Conservation (phyloP, 768 basidiomycete genomes). For the Mycena kentingensis region DNA sequence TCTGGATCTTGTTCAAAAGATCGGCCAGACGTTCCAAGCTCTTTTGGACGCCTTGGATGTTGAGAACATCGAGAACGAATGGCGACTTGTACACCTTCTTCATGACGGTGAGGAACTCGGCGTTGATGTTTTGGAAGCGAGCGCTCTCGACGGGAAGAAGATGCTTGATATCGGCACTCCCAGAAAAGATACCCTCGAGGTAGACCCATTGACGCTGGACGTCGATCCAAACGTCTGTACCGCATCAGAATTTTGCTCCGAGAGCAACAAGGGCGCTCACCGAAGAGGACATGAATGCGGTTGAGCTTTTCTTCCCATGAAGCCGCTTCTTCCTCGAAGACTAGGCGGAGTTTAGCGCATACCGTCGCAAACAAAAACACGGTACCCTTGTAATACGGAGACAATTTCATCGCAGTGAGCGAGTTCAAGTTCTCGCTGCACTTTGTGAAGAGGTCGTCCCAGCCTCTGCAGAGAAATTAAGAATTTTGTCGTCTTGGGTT, state of each 20-base stretch:
- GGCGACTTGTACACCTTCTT: slow-evolving; percentile 99
- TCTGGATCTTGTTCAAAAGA: slow-evolving; percentile 96
- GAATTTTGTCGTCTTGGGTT: slow-evolving; percentile 1
- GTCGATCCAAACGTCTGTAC: slow-evolving; percentile 94
- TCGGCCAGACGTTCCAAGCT: slow-evolving; percentile 96
- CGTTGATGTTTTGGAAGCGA: slow-evolving; percentile 98
- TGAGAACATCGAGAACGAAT: slow-evolving; percentile 95
- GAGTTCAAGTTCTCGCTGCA: slow-evolving; percentile 98
- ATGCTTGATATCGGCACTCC: slow-evolving; percentile 99
- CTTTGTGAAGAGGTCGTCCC: slow-evolving; percentile 97
- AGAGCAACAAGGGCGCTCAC: slow-evolving; percentile 40
- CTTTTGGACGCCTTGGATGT: slow-evolving; percentile 95
- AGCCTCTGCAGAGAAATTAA: slow-evolving; percentile 58
- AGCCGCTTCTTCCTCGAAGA: slow-evolving; percentile 90
- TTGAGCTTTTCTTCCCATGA: slow-evolving; percentile 98
- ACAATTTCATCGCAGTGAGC: slow-evolving; percentile 93
- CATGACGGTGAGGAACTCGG: slow-evolving; percentile 97
- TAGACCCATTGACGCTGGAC: slow-evolving; percentile 99
- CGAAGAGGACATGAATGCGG: slow-evolving; percentile 94
- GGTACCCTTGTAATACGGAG: slow-evolving; percentile 94
- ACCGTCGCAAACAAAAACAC: background rate
- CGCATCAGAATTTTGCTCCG: background rate
- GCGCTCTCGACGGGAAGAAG: slow-evolving; percentile 95
- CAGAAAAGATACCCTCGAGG: slow-evolving; percentile 98
- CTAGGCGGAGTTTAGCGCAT: slow-evolving; percentile 39